Evolutionary conservation across 1,284 basidiomycete species (phyloP).

Genomic region (Acaromyces ingoldii): DNA sequence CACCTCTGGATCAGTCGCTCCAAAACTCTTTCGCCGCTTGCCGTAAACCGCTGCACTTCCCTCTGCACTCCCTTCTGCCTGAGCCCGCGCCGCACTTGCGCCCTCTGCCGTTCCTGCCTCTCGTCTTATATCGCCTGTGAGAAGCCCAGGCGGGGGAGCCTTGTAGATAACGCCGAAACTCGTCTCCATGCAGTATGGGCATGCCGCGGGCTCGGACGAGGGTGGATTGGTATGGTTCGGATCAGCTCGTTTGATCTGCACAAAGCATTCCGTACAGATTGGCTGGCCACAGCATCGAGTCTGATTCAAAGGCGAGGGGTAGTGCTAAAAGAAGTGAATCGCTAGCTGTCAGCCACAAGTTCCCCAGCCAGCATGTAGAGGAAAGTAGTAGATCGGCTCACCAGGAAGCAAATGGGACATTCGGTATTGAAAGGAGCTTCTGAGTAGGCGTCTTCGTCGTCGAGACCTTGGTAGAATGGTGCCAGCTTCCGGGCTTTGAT

Average conservation of each 20-base stretch:
- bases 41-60: not conserved
- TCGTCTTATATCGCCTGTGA: not conserved
- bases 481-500: slow-evolving; percentile 82
- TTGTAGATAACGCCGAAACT: slow-evolving; percentile 92
- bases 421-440: slow-evolving; percentile 79
- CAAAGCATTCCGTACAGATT: slow-evolving; percentile 98
- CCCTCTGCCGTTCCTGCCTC: slow-evolving; percentile 4
- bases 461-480: slow-evolving; percentile 90
- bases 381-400: slow-evolving; percentile 56
- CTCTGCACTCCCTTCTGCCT: slow-evolving; percentile 4
- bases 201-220: slow-evolving; percentile 61
- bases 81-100: slow-evolving; percentile 9
- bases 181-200: slow-evolving; percentile 93
- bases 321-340: slow-evolving; percentile 15
- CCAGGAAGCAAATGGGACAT: slow-evolving; percentile 98
- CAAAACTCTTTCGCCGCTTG: slow-evolving; percentile 28
- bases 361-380: not conserved
- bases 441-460: slow-evolving; percentile 84
- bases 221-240: slow-evolving; percentile 54
- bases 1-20: slow-evolving; percentile 32
- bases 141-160: slow-evolving; percentile 58
- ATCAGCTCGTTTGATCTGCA: slow-evolving; percentile 95
- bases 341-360: not conserved
- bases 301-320: slow-evolving; percentile 63
- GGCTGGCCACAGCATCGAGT: slow-evolving; percentile 96